Evolutionary conservation across 768 basidiomycete genomes (phyloP).

Genomic region (Heimioporus sp.): DNA sequence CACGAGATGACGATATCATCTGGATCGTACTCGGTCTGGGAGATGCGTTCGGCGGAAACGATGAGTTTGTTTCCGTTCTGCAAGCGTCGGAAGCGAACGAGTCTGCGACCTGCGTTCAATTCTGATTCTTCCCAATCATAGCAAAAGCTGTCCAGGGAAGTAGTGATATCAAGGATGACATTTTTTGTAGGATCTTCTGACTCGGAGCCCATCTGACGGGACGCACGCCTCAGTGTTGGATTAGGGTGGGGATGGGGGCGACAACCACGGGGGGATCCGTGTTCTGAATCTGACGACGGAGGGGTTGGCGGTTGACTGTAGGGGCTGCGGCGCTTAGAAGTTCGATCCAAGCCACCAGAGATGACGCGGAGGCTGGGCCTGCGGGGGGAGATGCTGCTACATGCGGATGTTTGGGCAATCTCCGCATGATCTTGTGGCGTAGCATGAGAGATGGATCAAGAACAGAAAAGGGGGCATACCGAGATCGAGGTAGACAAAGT

Average conservation of each 20-base stretch:
- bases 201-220: conserved; percentile 25
- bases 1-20: conserved; percentile 88
- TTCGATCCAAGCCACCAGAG: conserved; percentile 20
- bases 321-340: conserved; percentile 39
- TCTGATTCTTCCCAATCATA: conserved; percentile 66
- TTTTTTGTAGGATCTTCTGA: conserved; percentile 47
- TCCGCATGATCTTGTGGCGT: not conserved
- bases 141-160: conserved; percentile 55
- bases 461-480: conserved; percentile 28
- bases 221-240: conserved; percentile 22
- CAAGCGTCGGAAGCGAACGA: conserved; percentile 81
- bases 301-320: conserved; percentile 39
- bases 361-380: conserved; percentile 27
- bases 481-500: conserved; percentile 61
- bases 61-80: conserved; percentile 77
- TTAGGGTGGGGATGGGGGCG: conserved; percentile 5
- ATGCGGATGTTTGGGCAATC: not conserved
- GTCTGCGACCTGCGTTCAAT: conserved; percentile 64
- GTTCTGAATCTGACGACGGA: conserved; percentile 41
- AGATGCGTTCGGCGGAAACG: conserved; percentile 74
- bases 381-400: conserved; percentile 12
- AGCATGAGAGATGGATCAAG: not conserved
- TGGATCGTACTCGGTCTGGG: conserved; percentile 69
- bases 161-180: conserved; percentile 59
- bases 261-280: conserved; percentile 27